Conservation (phyloP, 2,329 filamentous ascomycete genomes). For the Davidsoniella eucalypti region DNA sequence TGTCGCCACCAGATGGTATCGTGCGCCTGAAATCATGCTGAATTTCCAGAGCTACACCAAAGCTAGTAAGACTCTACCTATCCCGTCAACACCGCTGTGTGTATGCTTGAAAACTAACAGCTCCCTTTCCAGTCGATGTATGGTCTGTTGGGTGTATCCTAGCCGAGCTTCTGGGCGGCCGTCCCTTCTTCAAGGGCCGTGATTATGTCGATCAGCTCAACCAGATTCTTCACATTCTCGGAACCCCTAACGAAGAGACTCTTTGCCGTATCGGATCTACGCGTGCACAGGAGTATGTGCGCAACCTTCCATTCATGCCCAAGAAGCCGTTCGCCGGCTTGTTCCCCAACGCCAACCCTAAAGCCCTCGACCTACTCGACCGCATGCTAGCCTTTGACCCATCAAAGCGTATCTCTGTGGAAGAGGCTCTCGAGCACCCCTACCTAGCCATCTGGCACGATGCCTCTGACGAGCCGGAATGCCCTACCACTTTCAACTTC, state of each 20-base stretch:
- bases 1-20: slow-evolving; percentile 90
- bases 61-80: slow-evolving; percentile 62
- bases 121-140: slow-evolving; percentile 57
- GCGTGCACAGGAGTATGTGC: slow-evolving; percentile 93
- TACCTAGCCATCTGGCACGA: slow-evolving; percentile 99
- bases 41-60: slow-evolving; percentile 99
- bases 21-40: slow-evolving; percentile 95
- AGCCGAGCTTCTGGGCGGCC: slow-evolving; percentile 84
- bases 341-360: slow-evolving; percentile 89
- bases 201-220: slow-evolving; percentile 99
- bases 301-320: slow-evolving; percentile 86
- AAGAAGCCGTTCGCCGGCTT: slow-evolving; percentile 80
- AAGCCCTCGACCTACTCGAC: slow-evolving; percentile 87
- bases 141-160: slow-evolving; percentile 99
- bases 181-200: slow-evolving; percentile 97
- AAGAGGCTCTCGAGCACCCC: slow-evolving; percentile 86
- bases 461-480: slow-evolving; percentile 83
- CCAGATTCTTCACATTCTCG: slow-evolving; percentile 95
- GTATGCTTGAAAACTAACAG: background rate
- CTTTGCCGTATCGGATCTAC: slow-evolving; percentile 86
- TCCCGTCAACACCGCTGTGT: background rate
- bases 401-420: slow-evolving; percentile 79
- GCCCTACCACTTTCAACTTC: slow-evolving; percentile 92
- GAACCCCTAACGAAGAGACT: slow-evolving; percentile 90
- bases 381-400: slow-evolving; percentile 97